Conservation (phyloP, 2,329 filamentous ascomycete species). For the Leptographium wingfieldii region DNA sequence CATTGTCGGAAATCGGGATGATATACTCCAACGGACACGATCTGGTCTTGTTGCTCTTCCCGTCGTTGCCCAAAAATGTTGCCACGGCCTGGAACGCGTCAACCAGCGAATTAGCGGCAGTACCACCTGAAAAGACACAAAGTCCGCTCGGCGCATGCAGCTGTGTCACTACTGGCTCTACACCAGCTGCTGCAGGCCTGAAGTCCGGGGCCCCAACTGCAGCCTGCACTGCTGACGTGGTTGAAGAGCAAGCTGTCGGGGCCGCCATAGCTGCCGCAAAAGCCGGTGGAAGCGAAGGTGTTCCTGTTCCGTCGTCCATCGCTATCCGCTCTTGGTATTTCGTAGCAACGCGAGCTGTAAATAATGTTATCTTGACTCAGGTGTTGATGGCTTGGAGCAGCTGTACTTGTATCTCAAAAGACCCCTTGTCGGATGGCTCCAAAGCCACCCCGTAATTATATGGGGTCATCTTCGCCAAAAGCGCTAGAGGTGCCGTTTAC, state of each 20-base stretch:
- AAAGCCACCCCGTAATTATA: background rate
- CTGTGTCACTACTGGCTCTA: background rate
- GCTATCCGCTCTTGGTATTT: background rate
- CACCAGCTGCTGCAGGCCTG: background rate
- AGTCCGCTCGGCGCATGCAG: constrained; percentile 34
- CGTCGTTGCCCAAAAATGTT: constrained; percentile 17
- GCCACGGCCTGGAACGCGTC: constrained; percentile 65
- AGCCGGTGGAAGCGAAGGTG: constrained; percentile 2
- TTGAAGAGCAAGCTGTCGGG: background rate
- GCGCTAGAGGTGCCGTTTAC: no score
- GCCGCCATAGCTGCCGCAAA: constrained; percentile 1
- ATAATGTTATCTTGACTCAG: background rate
- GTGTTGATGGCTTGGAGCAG: background rate
- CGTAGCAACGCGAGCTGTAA: background rate
- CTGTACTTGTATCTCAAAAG: background rate
- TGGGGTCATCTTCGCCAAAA: background rate
- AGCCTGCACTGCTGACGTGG: background rate
- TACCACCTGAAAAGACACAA: constrained; percentile 83
- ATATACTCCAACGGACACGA: constrained; percentile 65
- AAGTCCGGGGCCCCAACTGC: background rate
- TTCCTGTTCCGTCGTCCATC: constrained; percentile 10
- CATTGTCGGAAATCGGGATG: constrained; percentile 93
- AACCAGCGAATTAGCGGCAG: constrained; percentile 86
- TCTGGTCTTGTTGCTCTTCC: background rate
- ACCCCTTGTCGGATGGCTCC: background rate